Percentiles rank a stretch among this genome's conserved stretches.
phyloP scores from a whole-genome alignment of 805 yeast genomes.

The Limtongia smithiae region DNA sequence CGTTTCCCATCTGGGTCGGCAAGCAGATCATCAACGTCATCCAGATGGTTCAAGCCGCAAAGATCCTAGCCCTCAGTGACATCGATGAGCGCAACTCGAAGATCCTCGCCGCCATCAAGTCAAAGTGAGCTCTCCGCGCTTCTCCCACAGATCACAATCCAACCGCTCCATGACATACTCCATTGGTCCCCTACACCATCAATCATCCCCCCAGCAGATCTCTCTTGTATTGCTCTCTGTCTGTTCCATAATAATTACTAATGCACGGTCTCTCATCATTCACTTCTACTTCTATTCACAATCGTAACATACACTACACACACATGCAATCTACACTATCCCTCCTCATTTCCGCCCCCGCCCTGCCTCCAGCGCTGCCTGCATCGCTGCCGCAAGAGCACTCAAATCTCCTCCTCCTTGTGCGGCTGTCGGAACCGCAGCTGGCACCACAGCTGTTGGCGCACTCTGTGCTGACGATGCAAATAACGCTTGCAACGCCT shows the following conservation, averaged over 20 bases:
- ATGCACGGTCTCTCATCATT: too few relatives aligned
- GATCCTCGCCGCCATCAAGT: not conserved
- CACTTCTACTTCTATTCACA: too few relatives aligned
- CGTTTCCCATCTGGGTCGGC: conserved; percentile 84
- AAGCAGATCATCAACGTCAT: conserved; percentile 87
- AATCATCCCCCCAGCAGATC: too few relatives aligned
- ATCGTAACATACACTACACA: too few relatives aligned
- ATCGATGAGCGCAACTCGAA: conserved; percentile 48
- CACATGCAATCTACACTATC: not conserved
- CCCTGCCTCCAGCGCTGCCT: not conserved
- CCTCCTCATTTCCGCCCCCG: not conserved
- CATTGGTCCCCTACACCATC: too few relatives aligned
- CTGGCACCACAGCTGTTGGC: not conserved
- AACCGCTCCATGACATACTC: too few relatives aligned
- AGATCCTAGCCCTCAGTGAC: conserved; percentile 73
- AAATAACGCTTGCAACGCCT: not conserved
- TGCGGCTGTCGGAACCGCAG: not conserved
- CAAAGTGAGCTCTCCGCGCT: too few relatives aligned
- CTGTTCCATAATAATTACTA: too few relatives aligned
- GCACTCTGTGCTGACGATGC: not conserved
- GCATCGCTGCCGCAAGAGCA: not conserved
- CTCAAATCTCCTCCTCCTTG: not conserved
- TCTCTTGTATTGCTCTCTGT: too few relatives aligned
- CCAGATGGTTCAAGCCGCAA: conserved; percentile 83
- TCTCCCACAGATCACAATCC: too few relatives aligned